Evolutionary conservation across 352 stramenopile genomes (phyloP).

Genomic region (Globisporangium echinulatum): DNA sequence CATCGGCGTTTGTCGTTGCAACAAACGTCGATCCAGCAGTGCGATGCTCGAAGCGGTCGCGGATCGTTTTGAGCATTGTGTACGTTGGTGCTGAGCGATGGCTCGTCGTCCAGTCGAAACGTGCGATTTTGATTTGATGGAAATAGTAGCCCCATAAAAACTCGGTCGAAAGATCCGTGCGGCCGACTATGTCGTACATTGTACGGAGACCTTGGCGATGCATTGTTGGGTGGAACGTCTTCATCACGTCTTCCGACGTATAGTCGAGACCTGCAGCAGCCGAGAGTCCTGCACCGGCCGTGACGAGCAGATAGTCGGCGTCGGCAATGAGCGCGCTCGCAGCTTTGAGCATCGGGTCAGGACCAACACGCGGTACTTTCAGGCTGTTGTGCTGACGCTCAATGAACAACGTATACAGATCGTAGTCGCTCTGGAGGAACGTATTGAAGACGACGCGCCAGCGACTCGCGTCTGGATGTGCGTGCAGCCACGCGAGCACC

Average conservation of each 20-base stretch:
- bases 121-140: constrained; percentile 53
- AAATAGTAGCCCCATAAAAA: constrained; percentile 64
- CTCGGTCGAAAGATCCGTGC: constrained; percentile 27
- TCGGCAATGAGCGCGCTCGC: constrained; percentile 32
- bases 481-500: constrained; percentile 45
- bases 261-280: constrained; percentile 70
- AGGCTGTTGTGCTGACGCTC: constrained; percentile 13
- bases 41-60: constrained; percentile 25
- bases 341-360: constrained; percentile 20
- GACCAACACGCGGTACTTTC: constrained; percentile 12
- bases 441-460: constrained; percentile 74
- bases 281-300: constrained; percentile 54
- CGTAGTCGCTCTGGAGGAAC: constrained; percentile 49
- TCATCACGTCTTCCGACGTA: constrained; percentile 53
- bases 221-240: constrained; percentile 47
- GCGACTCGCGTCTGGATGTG: constrained; percentile 19
- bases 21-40: constrained; percentile 42
- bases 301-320: constrained; percentile 59
- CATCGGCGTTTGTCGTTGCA: constrained; percentile 64
- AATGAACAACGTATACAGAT: constrained; percentile 39
- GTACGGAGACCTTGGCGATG: constrained; percentile 38
- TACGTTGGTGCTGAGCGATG: constrained; percentile 53
- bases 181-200: constrained; percentile 58
- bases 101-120: constrained; percentile 36
- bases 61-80: constrained; percentile 37